These are phyloP conservation scores for Clavispora carvajalis DNA, from an alignment of 805 yeast genomes.

Conservation along the genomic window DNA sequence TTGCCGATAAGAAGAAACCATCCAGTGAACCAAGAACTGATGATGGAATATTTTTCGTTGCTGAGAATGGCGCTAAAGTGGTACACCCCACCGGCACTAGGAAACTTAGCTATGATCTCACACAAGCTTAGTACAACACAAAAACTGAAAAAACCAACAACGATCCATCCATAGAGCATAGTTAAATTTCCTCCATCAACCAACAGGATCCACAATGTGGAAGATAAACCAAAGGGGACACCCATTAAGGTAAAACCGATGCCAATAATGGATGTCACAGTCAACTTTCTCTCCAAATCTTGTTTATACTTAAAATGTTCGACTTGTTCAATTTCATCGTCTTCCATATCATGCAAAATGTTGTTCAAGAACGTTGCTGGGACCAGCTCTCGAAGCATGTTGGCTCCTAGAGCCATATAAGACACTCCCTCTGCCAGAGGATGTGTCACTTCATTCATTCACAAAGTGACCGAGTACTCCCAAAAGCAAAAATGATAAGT, in stretches of 20 bases:
- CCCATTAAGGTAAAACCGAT: slow-evolving; percentile 79
- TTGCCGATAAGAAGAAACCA: slow-evolving; percentile 72
- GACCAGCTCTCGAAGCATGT: slow-evolving; percentile 13
- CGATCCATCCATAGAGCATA: slow-evolving; percentile 67
- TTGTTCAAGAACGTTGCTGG: slow-evolving; percentile 13
- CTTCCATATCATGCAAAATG: slow-evolving; percentile 24
- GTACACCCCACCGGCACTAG: slow-evolving; percentile 71
- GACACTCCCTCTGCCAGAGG: slow-evolving; percentile 4
- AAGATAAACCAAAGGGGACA: slow-evolving; percentile 72
- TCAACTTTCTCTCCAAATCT: slow-evolving; percentile 61
- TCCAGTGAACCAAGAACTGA: slow-evolving; percentile 73
- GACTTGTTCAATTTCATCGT: slow-evolving; percentile 49
- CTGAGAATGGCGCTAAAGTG: slow-evolving; percentile 73
- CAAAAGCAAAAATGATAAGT: neutral
- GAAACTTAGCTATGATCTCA: slow-evolving; percentile 73
- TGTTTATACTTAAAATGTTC: slow-evolving; percentile 74
- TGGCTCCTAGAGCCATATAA: slow-evolving; percentile 8
- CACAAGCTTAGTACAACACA: slow-evolving; percentile 68
- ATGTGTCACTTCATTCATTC: neutral
- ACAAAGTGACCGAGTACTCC: neutral
- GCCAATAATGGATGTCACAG: slow-evolving; percentile 68
- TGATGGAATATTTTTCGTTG: slow-evolving; percentile 47
- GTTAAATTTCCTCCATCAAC: slow-evolving; percentile 76
- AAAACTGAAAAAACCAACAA: slow-evolving; percentile 58
- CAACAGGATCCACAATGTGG: slow-evolving; percentile 66